These are phyloP conservation scores for Eremothecium cymbalariae DNA, from an alignment of 1,139 yeast species.

Conservation along the genomic window DNA sequence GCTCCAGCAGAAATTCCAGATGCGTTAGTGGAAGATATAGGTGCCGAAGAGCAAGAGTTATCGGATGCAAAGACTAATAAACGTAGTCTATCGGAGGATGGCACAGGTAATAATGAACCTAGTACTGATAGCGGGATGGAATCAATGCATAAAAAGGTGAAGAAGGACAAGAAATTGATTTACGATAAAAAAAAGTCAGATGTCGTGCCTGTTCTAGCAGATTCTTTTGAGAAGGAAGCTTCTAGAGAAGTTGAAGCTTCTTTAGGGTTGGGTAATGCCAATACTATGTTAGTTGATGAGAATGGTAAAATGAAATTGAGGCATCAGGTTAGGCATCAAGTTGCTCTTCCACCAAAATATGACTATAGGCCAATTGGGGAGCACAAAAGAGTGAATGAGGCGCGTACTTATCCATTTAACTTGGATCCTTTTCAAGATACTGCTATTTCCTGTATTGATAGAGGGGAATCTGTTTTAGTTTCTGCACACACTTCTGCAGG, in stretches of 20 bases:
- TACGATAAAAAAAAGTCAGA: slow-evolving; percentile 34
- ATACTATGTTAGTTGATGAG: slow-evolving; percentile 29
- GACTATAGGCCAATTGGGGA: slow-evolving; percentile 83
- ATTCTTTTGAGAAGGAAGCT: slow-evolving; percentile 84
- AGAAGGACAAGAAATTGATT: slow-evolving; percentile 25
- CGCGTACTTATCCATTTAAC: slow-evolving; percentile 87
- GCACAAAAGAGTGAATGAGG: slow-evolving; percentile 65
- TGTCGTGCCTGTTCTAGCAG: slow-evolving; percentile 68
- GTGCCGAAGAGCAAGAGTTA: slow-evolving; percentile 8
- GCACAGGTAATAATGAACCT: slow-evolving; percentile 7
- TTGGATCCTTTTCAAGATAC: slow-evolving; percentile 94
- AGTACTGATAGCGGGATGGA: slow-evolving; percentile 19
- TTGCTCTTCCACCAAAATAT: slow-evolving; percentile 87
- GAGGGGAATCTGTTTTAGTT: slow-evolving; percentile 94
- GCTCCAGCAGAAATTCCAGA: slow-evolving; percentile 37
- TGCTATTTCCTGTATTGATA: slow-evolving; percentile 91
- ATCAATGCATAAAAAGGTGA: slow-evolving; percentile 21
- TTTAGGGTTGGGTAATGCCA: slow-evolving; percentile 47
- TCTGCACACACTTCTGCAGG: slow-evolving; percentile 98
- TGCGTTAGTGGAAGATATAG: slow-evolving; percentile 14
- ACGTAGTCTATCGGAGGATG: slow-evolving; percentile 21
- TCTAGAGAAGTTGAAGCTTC: slow-evolving; percentile 80
- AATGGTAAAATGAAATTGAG: slow-evolving; percentile 60
- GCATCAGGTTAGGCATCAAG: slow-evolving; percentile 96
- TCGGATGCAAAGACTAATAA: slow-evolving; percentile 18